These are phyloP conservation scores for Rosa chinensis DNA, from an alignment of 306 rosid species.

Conservation along the genomic window DNA sequence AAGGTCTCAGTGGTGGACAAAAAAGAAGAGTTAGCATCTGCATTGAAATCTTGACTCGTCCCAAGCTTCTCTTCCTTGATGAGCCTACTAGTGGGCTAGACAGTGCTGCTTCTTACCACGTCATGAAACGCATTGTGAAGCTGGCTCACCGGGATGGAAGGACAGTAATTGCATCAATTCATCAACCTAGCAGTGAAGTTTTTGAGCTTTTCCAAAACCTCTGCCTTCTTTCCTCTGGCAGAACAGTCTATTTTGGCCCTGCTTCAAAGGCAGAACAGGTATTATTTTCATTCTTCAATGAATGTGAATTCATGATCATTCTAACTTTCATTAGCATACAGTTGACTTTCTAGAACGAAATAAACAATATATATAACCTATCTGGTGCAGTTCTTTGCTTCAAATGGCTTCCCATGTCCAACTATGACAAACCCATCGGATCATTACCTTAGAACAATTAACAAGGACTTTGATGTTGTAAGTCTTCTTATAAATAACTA, in stretches of 20 bases:
- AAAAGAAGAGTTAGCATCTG: slow-evolving; percentile 74
- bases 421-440: slow-evolving; percentile 62
- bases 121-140: slow-evolving; percentile 49
- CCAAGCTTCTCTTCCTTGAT: slow-evolving; percentile 65
- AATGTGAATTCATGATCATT: neutral
- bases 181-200: slow-evolving; percentile 69
- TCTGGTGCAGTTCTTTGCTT: slow-evolving; percentile 52
- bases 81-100: slow-evolving; percentile 85
- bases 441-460: slow-evolving; percentile 63
- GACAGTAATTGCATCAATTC: slow-evolving; percentile 59
- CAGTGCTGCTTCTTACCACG: slow-evolving; percentile 70
- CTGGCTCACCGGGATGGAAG: slow-evolving; percentile 45
- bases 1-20: slow-evolving; percentile 65
- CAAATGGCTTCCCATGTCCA: slow-evolving; percentile 69
- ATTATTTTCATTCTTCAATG: neutral
- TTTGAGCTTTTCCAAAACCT: slow-evolving; percentile 54
- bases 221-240: slow-evolving; percentile 42
- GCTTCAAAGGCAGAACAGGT: slow-evolving; percentile 36
- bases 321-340: neutral
- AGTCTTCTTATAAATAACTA: neutral
- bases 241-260: slow-evolving; percentile 37
- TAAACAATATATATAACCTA: too few relatives aligned
- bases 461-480: slow-evolving; percentile 69
- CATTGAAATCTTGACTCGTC: slow-evolving; percentile 61
- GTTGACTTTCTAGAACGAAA: too few relatives aligned